Evolutionary conservation across 2,329 filamentous ascomycete genomes (phyloP), one percentile per base, ranked within the genome.

Genomic region (Fusarium nodosum): DNA sequence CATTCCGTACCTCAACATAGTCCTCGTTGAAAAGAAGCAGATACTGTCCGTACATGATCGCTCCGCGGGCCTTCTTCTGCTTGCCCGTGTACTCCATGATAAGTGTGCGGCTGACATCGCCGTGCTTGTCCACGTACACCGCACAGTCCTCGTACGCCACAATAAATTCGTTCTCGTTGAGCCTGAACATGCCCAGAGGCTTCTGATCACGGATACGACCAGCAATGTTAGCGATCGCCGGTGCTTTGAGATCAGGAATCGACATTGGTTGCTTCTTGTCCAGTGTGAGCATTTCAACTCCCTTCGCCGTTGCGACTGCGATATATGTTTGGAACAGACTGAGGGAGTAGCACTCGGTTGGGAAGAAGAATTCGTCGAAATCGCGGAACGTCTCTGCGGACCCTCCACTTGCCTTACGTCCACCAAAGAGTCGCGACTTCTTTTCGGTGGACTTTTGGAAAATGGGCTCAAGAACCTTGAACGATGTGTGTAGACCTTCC

Each of bases 41-140:
- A 78, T 97, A 98, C 60, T 94, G 91, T 2, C 94, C 94, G 74
- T 93, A 97, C 82, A 98, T 90, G 66, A 94, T 96, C 3, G 94
- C 94, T 15, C 90, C 89, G 66, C 91, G 90, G 2, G 96, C 96
- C 79, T 88, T 88, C 79, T 88, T 88, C 77, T 88, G 86, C 75
- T 91, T 95, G 71, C 96, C 96, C n/a, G 97, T 96, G 79, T 98
- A 99, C 77, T 98, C 94, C 94, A 99, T 97, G 75, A 98, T 94
- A 61, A 98, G 93, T 30, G 91, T 93, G 46, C 97, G 91, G 39
- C 90, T 95, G 30, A 99, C 93, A 66, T 99, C 96, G 71, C 96
- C 96, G 79, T 98, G 94, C 81, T 98, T 97, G 83, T 99, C 97
- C 77, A 98, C 92, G 76, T 98, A 99, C 11, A 99, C 94, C 20